Percentiles rank a stretch among this genome's conserved stretches.
phyloP scores from a whole-genome alignment of 306 rosid species.

The Delonix regia region DNA sequence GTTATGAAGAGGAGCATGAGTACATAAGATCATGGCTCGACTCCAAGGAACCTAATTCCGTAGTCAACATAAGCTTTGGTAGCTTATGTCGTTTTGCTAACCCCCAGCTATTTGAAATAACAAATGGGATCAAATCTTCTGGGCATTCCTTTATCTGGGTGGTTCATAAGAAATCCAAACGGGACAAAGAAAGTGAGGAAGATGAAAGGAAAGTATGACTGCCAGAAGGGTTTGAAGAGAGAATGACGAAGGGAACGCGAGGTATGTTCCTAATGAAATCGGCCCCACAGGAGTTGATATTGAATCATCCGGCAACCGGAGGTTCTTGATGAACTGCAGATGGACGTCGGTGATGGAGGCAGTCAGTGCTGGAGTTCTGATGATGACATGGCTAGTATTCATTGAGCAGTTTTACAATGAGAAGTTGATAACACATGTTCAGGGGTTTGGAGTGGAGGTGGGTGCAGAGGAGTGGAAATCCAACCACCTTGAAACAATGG shows the following conservation, averaged over 20 bases:
- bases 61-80: not conserved
- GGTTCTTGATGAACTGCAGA: conserved; percentile 28
- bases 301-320: conserved; percentile 30
- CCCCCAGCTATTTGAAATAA: not conserved
- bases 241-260: not conserved
- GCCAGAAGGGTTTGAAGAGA: conserved; percentile 18
- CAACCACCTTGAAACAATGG: not conserved
- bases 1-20: not conserved
- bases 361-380: not conserved
- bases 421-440: conserved; percentile 34
- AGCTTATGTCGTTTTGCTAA: not conserved
- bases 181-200: not conserved
- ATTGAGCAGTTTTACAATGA: not conserved
- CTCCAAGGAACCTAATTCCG: not conserved
- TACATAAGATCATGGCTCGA: conserved; percentile 5
- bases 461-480: conserved; percentile 14
- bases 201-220: not conserved
- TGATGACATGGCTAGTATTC: not conserved
- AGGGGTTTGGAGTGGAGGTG: conserved; percentile 33
- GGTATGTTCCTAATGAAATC: conserved; percentile 24
- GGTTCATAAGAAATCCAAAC: not conserved
- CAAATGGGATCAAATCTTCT: not conserved
- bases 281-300: conserved; percentile 30
- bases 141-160: conserved; percentile 2
- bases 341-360: conserved; percentile 22